These are phyloP conservation scores for Harringtonia lauricola DNA, from an alignment of 2,329 filamentous ascomycete species.

Conservation along the genomic window DNA sequence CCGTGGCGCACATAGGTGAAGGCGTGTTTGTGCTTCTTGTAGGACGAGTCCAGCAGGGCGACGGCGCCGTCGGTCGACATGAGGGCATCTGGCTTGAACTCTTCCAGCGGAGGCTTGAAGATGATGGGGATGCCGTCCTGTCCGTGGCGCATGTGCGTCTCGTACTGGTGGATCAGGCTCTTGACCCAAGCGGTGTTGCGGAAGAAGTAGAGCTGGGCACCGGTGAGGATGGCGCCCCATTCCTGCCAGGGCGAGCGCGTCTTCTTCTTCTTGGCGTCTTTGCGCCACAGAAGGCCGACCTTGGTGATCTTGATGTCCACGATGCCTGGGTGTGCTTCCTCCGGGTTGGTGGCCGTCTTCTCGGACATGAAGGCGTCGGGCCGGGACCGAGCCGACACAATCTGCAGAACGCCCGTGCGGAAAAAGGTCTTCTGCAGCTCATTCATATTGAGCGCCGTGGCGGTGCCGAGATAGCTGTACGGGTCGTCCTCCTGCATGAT, in stretches of 20 bases:
- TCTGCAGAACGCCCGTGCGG: slow-evolving; percentile 83
- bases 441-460: slow-evolving; percentile 63
- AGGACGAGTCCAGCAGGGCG: slow-evolving; percentile 72
- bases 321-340: slow-evolving; percentile 80
- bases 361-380: slow-evolving; percentile 93
- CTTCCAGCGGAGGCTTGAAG: slow-evolving; percentile 79
- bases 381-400: slow-evolving; percentile 84
- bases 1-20: slow-evolving; percentile 84
- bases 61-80: slow-evolving; percentile 93
- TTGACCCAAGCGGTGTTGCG: slow-evolving; percentile 90
- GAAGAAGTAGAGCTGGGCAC: slow-evolving; percentile 96
- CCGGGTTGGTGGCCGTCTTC: slow-evolving; percentile 70
- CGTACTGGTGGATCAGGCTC: slow-evolving; percentile 77
- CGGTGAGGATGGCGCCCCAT: slow-evolving; percentile 93
- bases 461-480: slow-evolving; percentile 76
- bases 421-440: slow-evolving; percentile 83
- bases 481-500: slow-evolving; percentile 86
- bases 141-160: slow-evolving; percentile 67
- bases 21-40: slow-evolving; percentile 92
- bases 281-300: slow-evolving; percentile 88
- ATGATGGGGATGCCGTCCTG: slow-evolving; percentile 67
- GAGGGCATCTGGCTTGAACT: slow-evolving; percentile 88
- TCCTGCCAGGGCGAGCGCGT: slow-evolving; percentile 95
- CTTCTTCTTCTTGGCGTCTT: slow-evolving; percentile 88
- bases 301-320: slow-evolving; percentile 98